Percentiles rank a stretch among this genome's conserved stretches.
Conservation (phyloP, 176 grass and related monocot species). For the Oryza glumipatula region DNA sequence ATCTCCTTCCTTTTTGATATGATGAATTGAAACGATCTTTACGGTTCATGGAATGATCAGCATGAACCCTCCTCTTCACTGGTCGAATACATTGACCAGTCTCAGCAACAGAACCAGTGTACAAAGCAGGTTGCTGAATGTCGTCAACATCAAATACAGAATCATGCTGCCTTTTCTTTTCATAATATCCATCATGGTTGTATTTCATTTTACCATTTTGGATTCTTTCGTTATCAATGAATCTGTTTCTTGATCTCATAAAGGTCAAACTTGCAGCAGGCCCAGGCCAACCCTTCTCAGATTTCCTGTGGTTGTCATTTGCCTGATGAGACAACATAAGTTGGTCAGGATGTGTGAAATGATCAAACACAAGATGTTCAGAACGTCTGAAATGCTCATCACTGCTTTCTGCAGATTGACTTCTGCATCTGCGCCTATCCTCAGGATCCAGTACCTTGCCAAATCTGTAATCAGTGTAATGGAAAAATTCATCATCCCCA, state of each 20-base stretch:
- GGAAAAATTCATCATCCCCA: conserved; percentile 35
- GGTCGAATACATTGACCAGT: conserved; percentile 33
- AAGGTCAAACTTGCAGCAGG: conserved; percentile 38
- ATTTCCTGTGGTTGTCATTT: conserved; percentile 25
- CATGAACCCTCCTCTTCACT: conserved; percentile 42
- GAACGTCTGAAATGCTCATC: conserved; percentile 34
- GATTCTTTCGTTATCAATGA: conserved; percentile 35
- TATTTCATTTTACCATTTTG: conserved; percentile 27
- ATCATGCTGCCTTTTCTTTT: conserved; percentile 32
- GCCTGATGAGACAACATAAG: conserved; percentile 21
- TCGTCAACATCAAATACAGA: conserved; percentile 22
- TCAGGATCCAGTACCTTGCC: conserved; percentile 32
- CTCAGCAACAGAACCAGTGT: conserved; percentile 33
- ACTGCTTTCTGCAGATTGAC: conserved; percentile 38
- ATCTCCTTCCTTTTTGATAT: conserved; percentile 48
- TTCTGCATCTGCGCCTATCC: conserved; percentile 39
- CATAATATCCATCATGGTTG: conserved; percentile 35
- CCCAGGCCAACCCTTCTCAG: conserved; percentile 42
- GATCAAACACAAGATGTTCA: conserved; percentile 32
- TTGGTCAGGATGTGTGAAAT: conserved; percentile 41
- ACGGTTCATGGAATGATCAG: conserved; percentile 40
- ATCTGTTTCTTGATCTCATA: conserved; percentile 45
- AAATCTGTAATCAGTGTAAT: conserved; percentile 37
- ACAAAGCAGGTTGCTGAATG: conserved; percentile 33
- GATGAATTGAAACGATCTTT: conserved; percentile 33